Conservation (phyloP, 108 stramenopile genomes). For the Skeletonema potamos region DNA sequence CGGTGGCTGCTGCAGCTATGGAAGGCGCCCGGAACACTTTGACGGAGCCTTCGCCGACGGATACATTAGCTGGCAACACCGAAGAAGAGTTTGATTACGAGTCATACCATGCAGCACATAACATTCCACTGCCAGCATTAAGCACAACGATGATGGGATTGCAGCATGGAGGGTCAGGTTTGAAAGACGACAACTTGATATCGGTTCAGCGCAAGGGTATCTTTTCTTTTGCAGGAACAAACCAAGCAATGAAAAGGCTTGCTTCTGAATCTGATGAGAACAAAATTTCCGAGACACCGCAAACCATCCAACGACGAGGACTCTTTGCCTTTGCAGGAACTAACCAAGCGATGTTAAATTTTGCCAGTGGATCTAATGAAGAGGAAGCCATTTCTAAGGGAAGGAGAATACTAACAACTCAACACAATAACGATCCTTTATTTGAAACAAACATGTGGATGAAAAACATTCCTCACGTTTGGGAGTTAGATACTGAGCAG, state of each 20-base stretch:
- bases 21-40: not conserved
- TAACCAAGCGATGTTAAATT: constrained; percentile 1
- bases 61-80: not conserved
- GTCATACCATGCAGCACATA: constrained; percentile 15
- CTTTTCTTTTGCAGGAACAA: constrained; percentile 33
- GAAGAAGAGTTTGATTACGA: constrained; percentile 40
- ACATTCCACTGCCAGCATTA: constrained; percentile 36
- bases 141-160: constrained; percentile 33
- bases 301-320: not conserved
- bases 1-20: not conserved
- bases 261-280: not conserved
- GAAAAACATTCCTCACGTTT: not conserved
- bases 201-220: not conserved
- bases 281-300: not conserved
- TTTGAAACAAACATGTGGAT: not conserved
- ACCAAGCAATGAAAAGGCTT: not conserved
- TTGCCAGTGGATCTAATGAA: not conserved
- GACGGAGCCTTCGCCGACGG: not conserved
- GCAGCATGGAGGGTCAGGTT: not conserved
- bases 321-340: not conserved
- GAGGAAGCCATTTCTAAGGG: not conserved
- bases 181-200: not conserved
- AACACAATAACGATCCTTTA: not conserved
- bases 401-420: constrained; percentile 1
- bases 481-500: not conserved